Conservation (phyloP, 768 basidiomycete species). For the Kockovaella imperatae region DNA sequence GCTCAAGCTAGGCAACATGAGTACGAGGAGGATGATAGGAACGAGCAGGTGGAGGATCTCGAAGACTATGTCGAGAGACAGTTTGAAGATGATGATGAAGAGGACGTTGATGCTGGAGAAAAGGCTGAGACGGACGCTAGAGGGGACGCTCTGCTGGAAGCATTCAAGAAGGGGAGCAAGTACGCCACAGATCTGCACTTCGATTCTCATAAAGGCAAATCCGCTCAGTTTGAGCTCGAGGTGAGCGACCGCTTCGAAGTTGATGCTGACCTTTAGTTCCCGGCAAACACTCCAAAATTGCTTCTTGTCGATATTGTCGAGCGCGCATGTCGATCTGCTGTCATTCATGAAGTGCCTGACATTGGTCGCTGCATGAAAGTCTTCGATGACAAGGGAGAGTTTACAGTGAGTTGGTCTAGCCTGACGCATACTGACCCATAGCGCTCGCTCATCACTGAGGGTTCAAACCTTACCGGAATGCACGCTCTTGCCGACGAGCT, state of each 20-base stretch:
- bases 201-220: conserved; percentile 47
- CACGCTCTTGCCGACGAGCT: conserved; percentile 57
- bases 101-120: conserved; percentile 67
- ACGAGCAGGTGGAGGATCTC: conserved; percentile 39
- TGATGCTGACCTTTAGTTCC: conserved; percentile 56
- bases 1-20: conserved; percentile 48
- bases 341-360: conserved; percentile 81
- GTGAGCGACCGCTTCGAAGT: conserved; percentile 48
- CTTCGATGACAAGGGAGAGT: conserved; percentile 42
- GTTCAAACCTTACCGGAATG: conserved; percentile 82
- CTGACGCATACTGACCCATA: conserved; percentile 5
- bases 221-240: conserved; percentile 74
- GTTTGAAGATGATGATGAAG: conserved; percentile 18
- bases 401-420: conserved; percentile 33
- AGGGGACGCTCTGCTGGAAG: conserved; percentile 36
- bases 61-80: conserved; percentile 36
- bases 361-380: conserved; percentile 64
- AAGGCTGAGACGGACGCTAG: conserved; percentile 38
- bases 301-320: conserved; percentile 90
- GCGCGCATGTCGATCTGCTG: conserved; percentile 68
- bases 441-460: conserved; percentile 72
- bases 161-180: conserved; percentile 51
- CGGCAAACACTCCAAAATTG: conserved; percentile 79
- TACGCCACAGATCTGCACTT: conserved; percentile 69
- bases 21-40: conserved; percentile 55